Evolutionary conservation across 2,329 filamentous ascomycete species (phyloP).

Genomic region (Penicillium polonicum): DNA sequence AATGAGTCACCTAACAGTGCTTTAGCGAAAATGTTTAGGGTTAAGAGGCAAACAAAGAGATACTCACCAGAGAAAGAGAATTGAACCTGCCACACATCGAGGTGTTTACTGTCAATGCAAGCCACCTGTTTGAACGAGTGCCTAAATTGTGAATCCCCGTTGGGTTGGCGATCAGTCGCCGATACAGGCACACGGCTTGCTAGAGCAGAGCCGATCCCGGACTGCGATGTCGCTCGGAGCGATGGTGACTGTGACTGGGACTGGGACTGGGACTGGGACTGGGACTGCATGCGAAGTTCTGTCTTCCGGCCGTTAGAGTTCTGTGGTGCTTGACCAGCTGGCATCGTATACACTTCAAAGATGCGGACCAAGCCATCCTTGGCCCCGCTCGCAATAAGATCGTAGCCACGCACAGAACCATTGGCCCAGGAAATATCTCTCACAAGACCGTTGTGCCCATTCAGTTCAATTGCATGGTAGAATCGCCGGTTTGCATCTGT

Average conservation of each 20-base stretch:
- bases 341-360: slow-evolving; percentile 61
- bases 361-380: slow-evolving; percentile 88
- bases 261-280: slow-evolving; percentile 27
- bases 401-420: slow-evolving; percentile 84
- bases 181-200: slow-evolving; percentile 36
- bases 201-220: slow-evolving; percentile 44
- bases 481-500: slow-evolving; percentile 74
- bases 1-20: slow-evolving; percentile 40
- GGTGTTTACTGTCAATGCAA: slow-evolving; percentile 45
- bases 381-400: slow-evolving; percentile 86
- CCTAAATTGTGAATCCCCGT: slow-evolving; percentile 40
- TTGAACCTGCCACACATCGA: slow-evolving; percentile 48
- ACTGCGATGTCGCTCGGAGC: slow-evolving; percentile 37
- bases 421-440: slow-evolving; percentile 90
- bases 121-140: slow-evolving; percentile 45
- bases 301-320: slow-evolving; percentile 27
- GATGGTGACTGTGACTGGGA: slow-evolving; percentile 33
- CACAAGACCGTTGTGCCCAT: slow-evolving; percentile 72
- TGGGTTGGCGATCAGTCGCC: slow-evolving; percentile 33
- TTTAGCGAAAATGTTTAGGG: slow-evolving; percentile 1
- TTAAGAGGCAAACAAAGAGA: background rate
- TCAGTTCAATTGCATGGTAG: slow-evolving; percentile 76
- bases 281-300: slow-evolving; percentile 25
- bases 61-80: slow-evolving; percentile 45
- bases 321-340: slow-evolving; percentile 30